Evolutionary conservation across 2,329 filamentous ascomycete genomes (phyloP).

Genomic region (Exophiala sideris): DNA sequence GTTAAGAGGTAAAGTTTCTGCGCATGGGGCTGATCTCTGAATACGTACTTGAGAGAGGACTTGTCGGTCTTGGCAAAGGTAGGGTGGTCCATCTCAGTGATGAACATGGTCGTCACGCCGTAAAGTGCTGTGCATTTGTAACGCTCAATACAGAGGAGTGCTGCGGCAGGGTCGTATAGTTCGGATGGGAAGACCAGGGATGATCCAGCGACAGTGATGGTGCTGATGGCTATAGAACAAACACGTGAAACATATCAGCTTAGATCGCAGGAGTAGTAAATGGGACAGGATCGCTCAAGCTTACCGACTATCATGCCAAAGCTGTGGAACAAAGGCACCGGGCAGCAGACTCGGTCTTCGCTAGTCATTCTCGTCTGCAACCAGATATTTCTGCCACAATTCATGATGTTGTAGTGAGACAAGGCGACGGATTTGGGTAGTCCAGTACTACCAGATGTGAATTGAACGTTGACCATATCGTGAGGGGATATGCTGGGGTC

Average conservation of each 20-base stretch:
- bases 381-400: constrained; percentile 83
- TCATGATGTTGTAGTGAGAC: constrained; percentile 75
- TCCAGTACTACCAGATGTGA: constrained; percentile 91
- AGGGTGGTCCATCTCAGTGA: neutral
- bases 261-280: no score
- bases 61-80: neutral
- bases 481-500: constrained; percentile 55
- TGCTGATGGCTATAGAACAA: constrained; percentile 59
- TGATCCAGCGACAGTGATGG: constrained; percentile 52
- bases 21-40: no score
- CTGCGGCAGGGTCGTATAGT: constrained; percentile 74
- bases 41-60: neutral
- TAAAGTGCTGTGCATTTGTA: constrained; percentile 38
- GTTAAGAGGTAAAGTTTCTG: no score
- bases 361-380: constrained; percentile 74
- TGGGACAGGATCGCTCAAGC: no score
- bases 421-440: constrained; percentile 87
- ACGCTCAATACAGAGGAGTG: constrained; percentile 46
- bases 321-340: constrained; percentile 61
- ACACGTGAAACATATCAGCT: no score
- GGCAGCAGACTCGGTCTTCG: constrained; percentile 65
- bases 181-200: constrained; percentile 82
- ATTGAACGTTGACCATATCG: constrained; percentile 60
- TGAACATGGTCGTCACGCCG: constrained; percentile 15
- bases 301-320: constrained; percentile 74